Evolutionary conservation across 345 rosid species (phyloP).

Genomic region (Citrus maxima): DNA sequence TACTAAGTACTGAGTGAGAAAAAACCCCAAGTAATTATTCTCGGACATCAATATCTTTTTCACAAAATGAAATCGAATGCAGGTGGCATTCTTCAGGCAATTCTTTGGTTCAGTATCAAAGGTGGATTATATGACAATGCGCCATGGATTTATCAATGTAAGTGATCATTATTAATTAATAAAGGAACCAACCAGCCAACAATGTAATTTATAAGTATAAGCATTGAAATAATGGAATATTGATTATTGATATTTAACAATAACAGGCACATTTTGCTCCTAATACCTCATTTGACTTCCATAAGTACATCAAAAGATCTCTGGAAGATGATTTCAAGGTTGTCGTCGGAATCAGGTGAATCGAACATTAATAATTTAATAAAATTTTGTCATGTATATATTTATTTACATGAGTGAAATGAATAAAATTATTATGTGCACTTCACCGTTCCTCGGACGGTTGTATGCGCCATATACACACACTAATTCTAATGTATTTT

Average conservation of each 20-base stretch:
- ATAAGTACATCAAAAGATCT: slow-evolving; percentile 54
- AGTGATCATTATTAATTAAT: not conserved
- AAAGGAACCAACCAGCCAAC: not conserved
- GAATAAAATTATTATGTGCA: too few species aligned
- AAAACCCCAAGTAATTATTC: too few species aligned
- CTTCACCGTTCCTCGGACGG: too few species aligned
- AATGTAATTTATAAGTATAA: too few species aligned
- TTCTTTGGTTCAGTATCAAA: slow-evolving; percentile 47
- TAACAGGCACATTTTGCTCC: slow-evolving; percentile 55
- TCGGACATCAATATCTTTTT: too few species aligned
- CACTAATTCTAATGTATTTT: not conserved
- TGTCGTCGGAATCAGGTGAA: slow-evolving; percentile 56
- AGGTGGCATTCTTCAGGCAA: slow-evolving; percentile 65
- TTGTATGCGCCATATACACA: too few species aligned
- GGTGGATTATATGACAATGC: slow-evolving; percentile 61
- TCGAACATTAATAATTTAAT: not conserved
- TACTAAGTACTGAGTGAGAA: accelerated
- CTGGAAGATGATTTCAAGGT: slow-evolving; percentile 68
- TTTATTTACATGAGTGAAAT: too few species aligned
- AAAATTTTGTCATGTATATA: too few species aligned
- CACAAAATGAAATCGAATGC: not conserved
- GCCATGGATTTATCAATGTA: slow-evolving; percentile 62
- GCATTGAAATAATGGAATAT: not conserved
- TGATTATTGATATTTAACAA: not conserved
- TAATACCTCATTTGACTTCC: slow-evolving; percentile 51